Base-by-base conservation (phyloP, 1,139 yeast species). In the Petasospora fabianii region DNA sequence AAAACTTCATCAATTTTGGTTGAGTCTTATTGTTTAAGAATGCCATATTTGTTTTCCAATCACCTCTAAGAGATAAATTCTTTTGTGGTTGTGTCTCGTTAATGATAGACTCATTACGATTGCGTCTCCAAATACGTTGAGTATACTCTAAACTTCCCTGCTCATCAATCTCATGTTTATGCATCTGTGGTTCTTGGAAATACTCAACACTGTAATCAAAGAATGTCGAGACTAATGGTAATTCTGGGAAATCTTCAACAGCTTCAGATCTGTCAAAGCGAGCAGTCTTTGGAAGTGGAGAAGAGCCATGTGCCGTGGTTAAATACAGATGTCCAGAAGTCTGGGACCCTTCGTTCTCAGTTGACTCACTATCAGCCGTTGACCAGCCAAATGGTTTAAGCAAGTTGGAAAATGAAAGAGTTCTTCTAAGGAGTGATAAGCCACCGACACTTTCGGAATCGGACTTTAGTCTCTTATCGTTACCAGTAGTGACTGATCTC, bases 121-220 rank as follows among this genome's bases (percentile, higher is more conserved):
- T 84, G 48, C 95, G 73, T 51, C 97, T 74, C 97, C 97, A 92
- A 24, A 85, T 66, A 44, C 96, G 71, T 51, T 79, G 82, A 26
- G 85, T 79, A 54, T 87, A 86, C 47, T 87, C 92, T 46, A 82
- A 78, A 42, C 96, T 85, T 0, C 97, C 98, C 0, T 96, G 95
- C 57, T 90, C 96, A 52, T 92, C 97, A 15, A 80, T 68, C 54
- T 92, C 97, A 42, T 79, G 76, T 47, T 79, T 80, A 14, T 87
- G 80, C 84, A 92, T 84, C 58, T 92, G 97, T 0, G 99, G 97
- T 56, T 90, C 97, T 56, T 90, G 96, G 64, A 90, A 92, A 57
- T 88, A 90, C 58, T 92, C 98, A 48, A 90, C 78, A 51, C 92
- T 79, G 68, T 88, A 92, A 42, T 86, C 95, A 50, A 90, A 80